A percentile compares a stretch with the other conserved stretches of the same genome.
These are phyloP conservation scores for Phytophthora pisi DNA, from an alignment of 352 stramenopile species.

Conservation along the genomic window DNA sequence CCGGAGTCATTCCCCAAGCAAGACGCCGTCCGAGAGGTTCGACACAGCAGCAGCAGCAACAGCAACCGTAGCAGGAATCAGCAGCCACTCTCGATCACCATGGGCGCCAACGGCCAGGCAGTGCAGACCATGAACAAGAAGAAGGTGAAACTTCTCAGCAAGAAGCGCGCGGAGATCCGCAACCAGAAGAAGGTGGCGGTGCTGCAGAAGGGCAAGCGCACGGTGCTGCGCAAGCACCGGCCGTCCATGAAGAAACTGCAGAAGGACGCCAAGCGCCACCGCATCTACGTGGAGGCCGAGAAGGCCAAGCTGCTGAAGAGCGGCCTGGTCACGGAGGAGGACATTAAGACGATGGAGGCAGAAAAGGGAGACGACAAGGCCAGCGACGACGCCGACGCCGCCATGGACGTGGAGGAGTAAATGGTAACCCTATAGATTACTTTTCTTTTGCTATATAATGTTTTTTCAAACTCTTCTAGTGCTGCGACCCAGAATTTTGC, in stretches of 20 bases:
- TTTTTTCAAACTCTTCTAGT: slow-evolving; percentile 20
- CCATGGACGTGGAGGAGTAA: slow-evolving; percentile 72
- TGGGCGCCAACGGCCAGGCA: slow-evolving; percentile 65
- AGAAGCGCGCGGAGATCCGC: slow-evolving; percentile 75
- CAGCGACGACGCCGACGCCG: slow-evolving; percentile 34
- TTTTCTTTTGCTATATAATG: slow-evolving; percentile 37
- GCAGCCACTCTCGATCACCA: slow-evolving; percentile 15
- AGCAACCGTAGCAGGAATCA: slow-evolving; percentile 2
- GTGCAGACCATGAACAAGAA: slow-evolving; percentile 86
- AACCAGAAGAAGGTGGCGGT: slow-evolving; percentile 85
- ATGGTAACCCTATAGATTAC: slow-evolving; percentile 38
- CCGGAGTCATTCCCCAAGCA: slow-evolving; percentile 27
- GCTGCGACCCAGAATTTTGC: slow-evolving; percentile 56
- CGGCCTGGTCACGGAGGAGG: slow-evolving; percentile 80
- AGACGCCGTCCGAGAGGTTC: slow-evolving; percentile 7
- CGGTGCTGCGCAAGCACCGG: slow-evolving; percentile 64
- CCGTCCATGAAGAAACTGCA: slow-evolving; percentile 89
- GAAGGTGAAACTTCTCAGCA: slow-evolving; percentile 87
- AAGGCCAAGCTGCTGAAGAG: slow-evolving; percentile 81
- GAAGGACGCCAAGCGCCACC: slow-evolving; percentile 82
- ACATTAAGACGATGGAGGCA: slow-evolving; percentile 82
- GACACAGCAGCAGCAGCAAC: neutral
- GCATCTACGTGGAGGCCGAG: slow-evolving; percentile 72
- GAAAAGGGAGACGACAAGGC: slow-evolving; percentile 47
- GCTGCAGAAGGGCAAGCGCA: slow-evolving; percentile 60